These are phyloP conservation scores for Lactifluus rugatus DNA, from an alignment of 768 basidiomycete species.

Conservation along the genomic window DNA sequence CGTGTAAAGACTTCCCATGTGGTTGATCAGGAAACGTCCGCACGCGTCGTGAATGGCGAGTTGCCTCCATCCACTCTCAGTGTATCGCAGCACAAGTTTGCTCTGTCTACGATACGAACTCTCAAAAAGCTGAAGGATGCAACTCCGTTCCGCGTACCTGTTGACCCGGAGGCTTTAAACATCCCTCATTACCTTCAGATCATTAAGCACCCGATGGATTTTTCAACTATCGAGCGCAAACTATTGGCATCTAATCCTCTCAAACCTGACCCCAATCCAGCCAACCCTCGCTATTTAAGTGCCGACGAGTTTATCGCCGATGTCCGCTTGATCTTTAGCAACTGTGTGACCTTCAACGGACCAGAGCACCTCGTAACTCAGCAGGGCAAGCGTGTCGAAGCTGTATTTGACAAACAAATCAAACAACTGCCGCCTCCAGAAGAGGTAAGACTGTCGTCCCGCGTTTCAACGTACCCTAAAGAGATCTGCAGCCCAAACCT, in stretches of 20 bases:
- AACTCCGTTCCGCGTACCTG: constrained; percentile 71
- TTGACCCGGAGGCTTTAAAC: constrained; percentile 75
- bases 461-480: constrained; percentile 1
- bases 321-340: constrained; percentile 80
- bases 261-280: constrained; percentile 61
- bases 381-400: constrained; percentile 78
- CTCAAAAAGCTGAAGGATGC: constrained; percentile 86
- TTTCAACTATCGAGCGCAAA: constrained; percentile 87
- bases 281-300: constrained; percentile 66
- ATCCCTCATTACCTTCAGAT: constrained; percentile 84
- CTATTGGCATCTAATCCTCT: constrained; percentile 65
- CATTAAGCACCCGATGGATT: constrained; percentile 89
- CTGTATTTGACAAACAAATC: constrained; percentile 79
- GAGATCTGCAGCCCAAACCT: constrained; percentile 32
- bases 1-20: constrained; percentile 15
- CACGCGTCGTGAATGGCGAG: constrained; percentile 18
- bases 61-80: constrained; percentile 44
- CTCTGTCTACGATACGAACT: constrained; percentile 62
- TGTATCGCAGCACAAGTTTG: constrained; percentile 67
- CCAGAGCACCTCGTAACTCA: constrained; percentile 68
- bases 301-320: constrained; percentile 79
- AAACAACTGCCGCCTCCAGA: constrained; percentile 70
- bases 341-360: constrained; percentile 89
- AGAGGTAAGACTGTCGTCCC: constrained; percentile 45
- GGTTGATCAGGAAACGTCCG: constrained; percentile 9